Evolutionary conservation across 306 rosid genomes (phyloP), one percentile per base, ranked within the genome.

Genomic region (Ziziphus jujuba): DNA sequence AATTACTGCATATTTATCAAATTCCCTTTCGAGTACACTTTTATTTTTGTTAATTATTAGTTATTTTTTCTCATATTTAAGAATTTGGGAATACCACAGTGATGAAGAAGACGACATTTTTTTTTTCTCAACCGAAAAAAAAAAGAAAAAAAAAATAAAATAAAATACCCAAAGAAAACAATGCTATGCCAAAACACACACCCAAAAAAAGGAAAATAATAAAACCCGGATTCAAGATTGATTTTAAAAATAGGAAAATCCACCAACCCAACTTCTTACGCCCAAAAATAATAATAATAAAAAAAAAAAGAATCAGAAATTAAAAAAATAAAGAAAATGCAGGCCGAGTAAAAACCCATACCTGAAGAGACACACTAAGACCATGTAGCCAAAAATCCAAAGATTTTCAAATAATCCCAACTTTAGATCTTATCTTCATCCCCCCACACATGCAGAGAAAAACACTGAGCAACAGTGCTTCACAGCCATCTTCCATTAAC

Each of bases 351-450:
- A 7, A 50, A 67, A 59, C 70, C 5, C 61, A 79, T 72, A 89
- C 95, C 96, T 81, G 83, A 75, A 70, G 69, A 84, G 49, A 40
- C 65, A 81, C 47, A 75, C 44, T 35, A 63, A 70, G 47, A 25
- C 40, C 66, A n/a, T 21, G 36, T n/a, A 51, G 65, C 61, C 71
- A 71, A 74, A n/a, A 5, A 50, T 38, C 59, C 75, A 73, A 75
- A 69, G 80, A 78, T 72, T 81, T n/a, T 75, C 82, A 63, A 77
- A 70, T 74, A 73, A 60, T 56, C 73, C 79, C 44, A 78, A 66
- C 79, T 63, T 72, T 79, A 85, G 95, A 92, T 92, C 98, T 84
- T 76, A 75, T 25, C 74, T 72, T 63, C 33, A 28, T 20, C 43
- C 64, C 78, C 43, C 34, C 14, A n/a, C 67, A 49, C 67, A 68